phyloP scores from a whole-genome alignment of 2,329 filamentous ascomycete species.

The Ramichloridium luteum region DNA sequence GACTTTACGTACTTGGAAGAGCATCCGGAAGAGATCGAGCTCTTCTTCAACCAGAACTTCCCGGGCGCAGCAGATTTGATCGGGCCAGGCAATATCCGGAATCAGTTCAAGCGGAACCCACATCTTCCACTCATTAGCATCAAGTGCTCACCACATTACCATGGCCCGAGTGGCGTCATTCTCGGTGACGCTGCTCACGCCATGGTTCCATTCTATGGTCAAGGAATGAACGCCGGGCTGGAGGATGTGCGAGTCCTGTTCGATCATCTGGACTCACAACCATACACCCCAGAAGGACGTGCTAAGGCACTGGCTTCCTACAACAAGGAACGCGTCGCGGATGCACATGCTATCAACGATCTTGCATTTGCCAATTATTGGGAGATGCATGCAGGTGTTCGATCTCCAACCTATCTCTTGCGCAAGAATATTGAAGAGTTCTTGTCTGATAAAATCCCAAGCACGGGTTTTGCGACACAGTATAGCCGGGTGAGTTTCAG shows the following conservation, averaged over 20 bases:
- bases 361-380: conserved; percentile 82
- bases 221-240: conserved; percentile 93
- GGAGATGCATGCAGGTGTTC: conserved; percentile 84
- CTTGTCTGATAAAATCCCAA: conserved; percentile 62
- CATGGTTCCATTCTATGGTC: conserved; percentile 97
- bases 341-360: conserved; percentile 84
- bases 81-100: conserved; percentile 51
- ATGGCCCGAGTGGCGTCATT: conserved; percentile 62
- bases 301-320: conserved; percentile 56
- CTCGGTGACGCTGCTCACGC: conserved; percentile 91
- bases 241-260: conserved; percentile 90
- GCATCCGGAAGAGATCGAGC: conserved; percentile 46
- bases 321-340: conserved; percentile 57
- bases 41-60: conserved; percentile 74
- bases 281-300: conserved; percentile 28
- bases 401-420: conserved; percentile 61
- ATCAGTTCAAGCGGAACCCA: conserved; percentile 69
- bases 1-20: conserved; percentile 58
- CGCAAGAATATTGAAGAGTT: conserved; percentile 81
- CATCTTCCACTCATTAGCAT: conserved; percentile 88
- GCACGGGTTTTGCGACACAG: conserved; percentile 79
- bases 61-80: conserved; percentile 68
- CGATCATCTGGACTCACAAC: conserved; percentile 60
- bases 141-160: conserved; percentile 85
- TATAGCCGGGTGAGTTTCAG: conserved; percentile 89